Evolutionary conservation across 768 basidiomycete genomes (phyloP).

Genomic region (Suillus discolor): DNA sequence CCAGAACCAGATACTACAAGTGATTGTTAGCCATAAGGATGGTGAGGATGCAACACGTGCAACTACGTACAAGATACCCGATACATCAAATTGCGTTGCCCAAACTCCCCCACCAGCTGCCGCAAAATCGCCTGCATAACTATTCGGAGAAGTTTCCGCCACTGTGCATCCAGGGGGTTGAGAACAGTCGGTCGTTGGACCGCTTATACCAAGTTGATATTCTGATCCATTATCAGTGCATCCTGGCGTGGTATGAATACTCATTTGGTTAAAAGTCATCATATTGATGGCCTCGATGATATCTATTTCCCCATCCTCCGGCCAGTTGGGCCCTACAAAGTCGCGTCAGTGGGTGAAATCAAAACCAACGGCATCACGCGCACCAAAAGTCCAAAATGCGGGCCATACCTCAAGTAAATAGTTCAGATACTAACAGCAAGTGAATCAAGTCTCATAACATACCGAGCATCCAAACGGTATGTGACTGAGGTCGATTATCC

Average conservation of each 20-base stretch:
- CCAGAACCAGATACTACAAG: conserved; percentile 51
- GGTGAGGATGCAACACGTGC: background rate
- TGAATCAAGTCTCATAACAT: conserved; percentile 21
- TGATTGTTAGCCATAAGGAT: conserved; percentile 7
- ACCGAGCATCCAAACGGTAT: conserved; percentile 63
- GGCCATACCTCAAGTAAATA: conserved; percentile 28
- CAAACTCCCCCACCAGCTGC: conserved; percentile 60
- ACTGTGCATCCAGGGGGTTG: conserved; percentile 32
- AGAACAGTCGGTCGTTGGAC: conserved; percentile 23
- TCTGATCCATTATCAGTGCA: conserved; percentile 35
- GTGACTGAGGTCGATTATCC: conserved; percentile 49
- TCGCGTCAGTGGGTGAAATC: conserved; percentile 2
- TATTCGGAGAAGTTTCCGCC: conserved; percentile 32
- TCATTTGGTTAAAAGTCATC: conserved; percentile 53
- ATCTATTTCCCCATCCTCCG: conserved; percentile 54
- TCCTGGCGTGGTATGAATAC: conserved; percentile 51
- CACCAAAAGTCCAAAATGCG: conserved; percentile 35
- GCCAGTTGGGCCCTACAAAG: conserved; percentile 38
- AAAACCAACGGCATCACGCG: background rate
- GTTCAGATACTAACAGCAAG: conserved; percentile 8
- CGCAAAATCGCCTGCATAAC: conserved; percentile 25
- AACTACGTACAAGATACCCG: conserved; percentile 48
- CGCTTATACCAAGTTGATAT: conserved; percentile 36
- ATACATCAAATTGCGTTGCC: conserved; percentile 67
- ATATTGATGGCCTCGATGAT: conserved; percentile 65